Evolutionary conservation across 768 basidiomycete species (phyloP).

Genomic region (Hemileccinum impolitum): DNA sequence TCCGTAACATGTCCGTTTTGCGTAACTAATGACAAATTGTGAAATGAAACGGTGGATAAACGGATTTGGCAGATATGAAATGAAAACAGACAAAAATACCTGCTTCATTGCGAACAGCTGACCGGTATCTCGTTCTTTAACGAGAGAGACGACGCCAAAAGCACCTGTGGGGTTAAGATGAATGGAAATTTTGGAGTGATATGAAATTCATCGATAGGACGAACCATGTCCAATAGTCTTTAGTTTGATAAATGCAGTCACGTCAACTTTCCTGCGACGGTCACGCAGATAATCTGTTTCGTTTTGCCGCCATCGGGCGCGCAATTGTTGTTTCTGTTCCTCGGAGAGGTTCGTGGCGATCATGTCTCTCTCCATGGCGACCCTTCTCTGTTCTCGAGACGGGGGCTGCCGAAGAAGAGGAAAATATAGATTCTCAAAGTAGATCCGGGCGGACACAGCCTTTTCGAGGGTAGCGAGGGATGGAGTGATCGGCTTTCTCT

Average conservation of each 20-base stretch:
- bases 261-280: slow-evolving; percentile 75
- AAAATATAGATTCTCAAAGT: slow-evolving; percentile 90
- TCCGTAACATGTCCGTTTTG: slow-evolving; percentile 90
- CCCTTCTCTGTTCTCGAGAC: slow-evolving; percentile 78
- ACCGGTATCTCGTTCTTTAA: slow-evolving; percentile 75
- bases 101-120: slow-evolving; percentile 96
- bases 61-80: slow-evolving; percentile 25
- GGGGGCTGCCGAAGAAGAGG: slow-evolving; percentile 80
- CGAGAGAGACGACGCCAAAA: slow-evolving; percentile 94
- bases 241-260: slow-evolving; percentile 80
- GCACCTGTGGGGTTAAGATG: slow-evolving; percentile 58
- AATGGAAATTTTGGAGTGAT: slow-evolving; percentile 8
- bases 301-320: slow-evolving; percentile 77
- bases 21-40: slow-evolving; percentile 52
- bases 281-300: slow-evolving; percentile 91
- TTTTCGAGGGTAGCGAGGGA: slow-evolving; percentile 91
- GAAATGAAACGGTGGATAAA: slow-evolving; percentile 24
- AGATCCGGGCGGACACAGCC: slow-evolving; percentile 88
- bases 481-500: slow-evolving; percentile 66
- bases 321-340: slow-evolving; percentile 64
- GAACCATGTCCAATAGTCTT: slow-evolving; percentile 94
- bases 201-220: slow-evolving; percentile 28
- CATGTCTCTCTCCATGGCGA: slow-evolving; percentile 90
- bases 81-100: slow-evolving; percentile 42
- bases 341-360: slow-evolving; percentile 65